These are phyloP conservation scores for Colletotrichum magnum DNA, from an alignment of 2,329 filamentous ascomycete species.

Conservation along the genomic window DNA sequence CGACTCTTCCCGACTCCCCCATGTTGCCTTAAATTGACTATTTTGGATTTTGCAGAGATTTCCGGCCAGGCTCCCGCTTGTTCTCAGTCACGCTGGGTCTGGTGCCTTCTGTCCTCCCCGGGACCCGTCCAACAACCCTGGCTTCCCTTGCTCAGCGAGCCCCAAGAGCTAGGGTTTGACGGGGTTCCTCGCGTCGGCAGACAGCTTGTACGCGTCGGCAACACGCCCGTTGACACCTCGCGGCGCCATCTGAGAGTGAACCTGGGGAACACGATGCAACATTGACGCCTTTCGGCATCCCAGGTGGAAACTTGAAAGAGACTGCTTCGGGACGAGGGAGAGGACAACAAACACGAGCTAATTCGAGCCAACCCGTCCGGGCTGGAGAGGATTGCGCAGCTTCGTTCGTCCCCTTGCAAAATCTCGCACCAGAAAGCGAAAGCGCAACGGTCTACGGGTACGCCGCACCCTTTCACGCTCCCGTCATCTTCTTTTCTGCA, in stretches of 20 bases:
- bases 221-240: slow-evolving; percentile 17
- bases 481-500: slow-evolving; percentile 10
- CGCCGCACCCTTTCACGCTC: not conserved
- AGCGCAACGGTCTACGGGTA: slow-evolving; percentile 2
- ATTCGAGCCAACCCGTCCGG: not conserved
- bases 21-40: slow-evolving; percentile 38
- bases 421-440: not conserved
- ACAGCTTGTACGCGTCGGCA: slow-evolving; percentile 14
- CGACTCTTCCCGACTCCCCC: slow-evolving; percentile 9
- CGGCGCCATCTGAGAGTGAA: not conserved
- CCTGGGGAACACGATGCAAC: not conserved
- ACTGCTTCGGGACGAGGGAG: slow-evolving; percentile 3
- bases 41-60: slow-evolving; percentile 29
- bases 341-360: slow-evolving; percentile 5
- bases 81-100: slow-evolving; percentile 1
- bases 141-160: slow-evolving; percentile 17
- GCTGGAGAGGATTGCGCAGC: no score
- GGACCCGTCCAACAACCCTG: slow-evolving; percentile 19
- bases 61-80: slow-evolving; percentile 11
- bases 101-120: slow-evolving; percentile 8
- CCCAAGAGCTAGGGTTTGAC: slow-evolving; percentile 16
- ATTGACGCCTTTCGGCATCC: not conserved
- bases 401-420: no score
- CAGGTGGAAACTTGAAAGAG: not conserved
- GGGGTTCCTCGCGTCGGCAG: slow-evolving; percentile 24